phyloP scores from a whole-genome alignment of 169 alveolate species.

The Cryptosporidium viatorum region DNA sequence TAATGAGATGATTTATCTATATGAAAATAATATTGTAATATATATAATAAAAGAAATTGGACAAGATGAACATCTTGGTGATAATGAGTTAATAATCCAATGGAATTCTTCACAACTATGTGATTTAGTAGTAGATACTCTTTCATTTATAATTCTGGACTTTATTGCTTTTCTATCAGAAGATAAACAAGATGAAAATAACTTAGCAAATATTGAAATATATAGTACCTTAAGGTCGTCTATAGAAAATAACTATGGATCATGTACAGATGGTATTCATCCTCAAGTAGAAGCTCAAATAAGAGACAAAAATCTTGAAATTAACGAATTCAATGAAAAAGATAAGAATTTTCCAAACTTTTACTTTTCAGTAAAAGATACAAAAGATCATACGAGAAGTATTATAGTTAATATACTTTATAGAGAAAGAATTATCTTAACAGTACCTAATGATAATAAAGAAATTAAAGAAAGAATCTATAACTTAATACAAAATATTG shows the following conservation, averaged over 20 bases:
- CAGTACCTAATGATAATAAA: constrained; percentile 16
- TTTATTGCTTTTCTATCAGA: constrained; percentile 2
- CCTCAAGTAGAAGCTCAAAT: constrained; percentile 10
- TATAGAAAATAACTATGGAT: constrained; percentile 46
- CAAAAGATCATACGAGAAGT: not conserved
- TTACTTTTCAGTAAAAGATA: constrained; percentile 11
- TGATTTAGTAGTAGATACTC: constrained; percentile 59
- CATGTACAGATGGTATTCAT: constrained; percentile 34
- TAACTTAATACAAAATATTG: constrained; percentile 45
- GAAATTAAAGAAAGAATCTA: constrained; percentile 16
- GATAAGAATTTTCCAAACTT: not conserved
- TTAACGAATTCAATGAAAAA: not conserved
- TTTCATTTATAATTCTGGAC: constrained; percentile 61
- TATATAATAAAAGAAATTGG: constrained; percentile 10
- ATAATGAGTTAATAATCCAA: constrained; percentile 49
- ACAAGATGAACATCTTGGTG: not conserved
- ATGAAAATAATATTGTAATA: constrained; percentile 14
- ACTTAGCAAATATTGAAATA: not conserved
- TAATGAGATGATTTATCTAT: constrained; percentile 8
- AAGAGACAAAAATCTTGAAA: constrained; percentile 3
- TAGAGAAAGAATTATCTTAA: constrained; percentile 21
- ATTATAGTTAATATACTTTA: constrained; percentile 36
- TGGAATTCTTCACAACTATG: constrained; percentile 40
- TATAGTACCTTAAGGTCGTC: constrained; percentile 42
- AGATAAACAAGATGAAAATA: not conserved